Conservation (phyloP, 768 basidiomycete genomes). For the Suillus subaureus region DNA sequence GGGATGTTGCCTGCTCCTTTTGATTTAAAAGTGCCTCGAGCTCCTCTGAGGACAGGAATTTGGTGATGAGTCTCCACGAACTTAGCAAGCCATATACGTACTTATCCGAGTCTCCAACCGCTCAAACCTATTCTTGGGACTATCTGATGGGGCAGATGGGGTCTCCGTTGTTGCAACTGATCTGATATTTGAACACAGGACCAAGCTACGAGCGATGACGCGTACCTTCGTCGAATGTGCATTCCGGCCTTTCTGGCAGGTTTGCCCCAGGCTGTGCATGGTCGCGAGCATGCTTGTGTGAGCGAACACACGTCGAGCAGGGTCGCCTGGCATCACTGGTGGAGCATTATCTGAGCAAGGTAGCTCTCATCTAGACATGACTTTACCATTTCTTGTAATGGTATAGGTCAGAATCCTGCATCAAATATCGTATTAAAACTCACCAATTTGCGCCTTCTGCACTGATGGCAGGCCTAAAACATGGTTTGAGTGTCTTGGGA, state of each 20-base stretch:
- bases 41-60: conserved; percentile 50
- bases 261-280: conserved; percentile 60
- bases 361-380: conserved; percentile 2
- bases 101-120: conserved; percentile 69
- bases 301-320: conserved; percentile 76
- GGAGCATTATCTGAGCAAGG: conserved; percentile 8
- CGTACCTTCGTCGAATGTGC: conserved; percentile 75
- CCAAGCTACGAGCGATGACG: conserved; percentile 7
- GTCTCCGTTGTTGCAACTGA: conserved; percentile 43
- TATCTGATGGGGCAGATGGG: conserved; percentile 40
- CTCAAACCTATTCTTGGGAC: conserved; percentile 63
- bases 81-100: conserved; percentile 35
- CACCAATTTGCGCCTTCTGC: conserved; percentile 74
- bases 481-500: background rate
- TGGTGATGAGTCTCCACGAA: conserved; percentile 7
- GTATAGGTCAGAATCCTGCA: conserved; percentile 21
- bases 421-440: conserved; percentile 24
- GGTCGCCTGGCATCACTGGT: conserved; percentile 73
- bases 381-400: conserved; percentile 61
- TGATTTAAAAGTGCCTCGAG: conserved; percentile 67
- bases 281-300: conserved; percentile 67
- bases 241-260: conserved; percentile 61
- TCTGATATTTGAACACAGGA: conserved; percentile 7
- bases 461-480: conserved; percentile 50
- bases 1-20: conserved; percentile 40